A percentile compares a stretch with the other conserved stretches of the same genome.
Conservation (phyloP, 1,139 yeast species). For the Nakaseomyces uthaithaninus region DNA sequence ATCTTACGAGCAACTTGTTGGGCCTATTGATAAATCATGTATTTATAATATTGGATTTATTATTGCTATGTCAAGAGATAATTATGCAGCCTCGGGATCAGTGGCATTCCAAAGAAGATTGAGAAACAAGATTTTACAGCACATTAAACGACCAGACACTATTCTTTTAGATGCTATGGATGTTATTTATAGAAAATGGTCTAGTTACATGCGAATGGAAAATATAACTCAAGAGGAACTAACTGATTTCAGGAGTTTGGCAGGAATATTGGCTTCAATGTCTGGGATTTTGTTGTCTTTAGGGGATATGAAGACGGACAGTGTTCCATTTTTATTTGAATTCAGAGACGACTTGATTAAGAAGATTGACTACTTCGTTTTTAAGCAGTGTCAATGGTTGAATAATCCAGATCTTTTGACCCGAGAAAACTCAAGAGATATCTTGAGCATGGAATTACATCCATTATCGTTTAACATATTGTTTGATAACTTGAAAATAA, state of each 20-base stretch:
- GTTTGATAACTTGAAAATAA: conserved; percentile 26
- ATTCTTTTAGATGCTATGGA: conserved; percentile 58
- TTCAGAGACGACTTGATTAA: conserved; percentile 34
- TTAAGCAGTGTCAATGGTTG: conserved; percentile 36
- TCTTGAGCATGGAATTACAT: conserved; percentile 39
- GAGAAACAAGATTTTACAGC: conserved; percentile 46
- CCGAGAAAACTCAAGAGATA: conserved; percentile 43
- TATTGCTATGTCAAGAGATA: conserved; percentile 46
- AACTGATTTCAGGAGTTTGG: conserved; percentile 46
- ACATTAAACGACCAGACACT: conserved; percentile 47
- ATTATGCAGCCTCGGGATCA: conserved; percentile 62
- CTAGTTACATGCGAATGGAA: conserved; percentile 11
- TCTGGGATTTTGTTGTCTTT: conserved; percentile 46
- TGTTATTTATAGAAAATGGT: conserved; percentile 51
- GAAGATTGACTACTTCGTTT: conserved; percentile 45
- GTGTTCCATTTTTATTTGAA: conserved; percentile 24
- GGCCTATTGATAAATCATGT: conserved; percentile 16
- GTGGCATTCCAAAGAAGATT: conserved; percentile 70
- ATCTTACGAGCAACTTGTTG: conserved; percentile 19
- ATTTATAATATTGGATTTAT: conserved; percentile 42
- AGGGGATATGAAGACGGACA: conserved; percentile 30
- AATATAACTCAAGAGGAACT: conserved; percentile 26
- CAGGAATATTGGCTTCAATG: conserved; percentile 53
- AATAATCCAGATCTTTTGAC: conserved; percentile 45
- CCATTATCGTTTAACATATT: conserved; percentile 37